Evolutionary conservation across 192 early-diverging fungal genomes (phyloP), one percentile per base, ranked within the genome.

Genomic region (Rhizoclosmatium globosum): DNA sequence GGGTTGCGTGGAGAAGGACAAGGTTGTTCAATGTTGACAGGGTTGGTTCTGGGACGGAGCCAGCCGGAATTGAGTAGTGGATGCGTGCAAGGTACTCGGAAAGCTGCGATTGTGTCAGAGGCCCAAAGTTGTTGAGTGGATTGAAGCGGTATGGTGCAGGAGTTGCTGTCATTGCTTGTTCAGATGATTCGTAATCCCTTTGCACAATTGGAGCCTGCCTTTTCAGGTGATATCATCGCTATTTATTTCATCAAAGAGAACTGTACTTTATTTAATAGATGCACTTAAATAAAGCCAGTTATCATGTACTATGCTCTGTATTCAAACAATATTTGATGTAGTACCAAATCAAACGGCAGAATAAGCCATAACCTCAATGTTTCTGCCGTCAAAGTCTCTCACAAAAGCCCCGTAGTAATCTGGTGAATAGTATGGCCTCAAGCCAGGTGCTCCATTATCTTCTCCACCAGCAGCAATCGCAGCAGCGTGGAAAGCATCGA

Each of bases 391-490:
- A 2, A 68, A 75, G 57, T 81, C 80, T n/a, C 64, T 53, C 11
- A 81, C 74, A 53, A 81, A 81, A 2, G 80, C 80, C 0, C 65
- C 80, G 47, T 81, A 81, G 43, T 81, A 81, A 11, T 53, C 41
- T n/a, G 73, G 56, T n/a, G 61, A 62, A 56, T 81, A 81, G 6
- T 68, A 39, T 31, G 75, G 64, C 6, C 80, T 42, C 44, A 81
- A 69, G 3, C 80, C 80, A 15, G 80, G 80, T n/a, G 42, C 42
- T 3, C 80, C 80, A 23, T 81, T 81, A 47, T 81, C 80, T 42
- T 68, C 71, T n/a, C 74, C 80, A 9, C 80, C 80, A 1, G 80
- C 80, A 9, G 45, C 67, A 75, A 81, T 69, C 13, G 80, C 80
- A 17, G 80, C 80, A 23, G 77, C 66, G 65, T 81, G 69, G 9